These are phyloP conservation scores for Alternaria sp. DNA, from an alignment of 2,329 filamentous ascomycete genomes.

Conservation along the genomic window DNA sequence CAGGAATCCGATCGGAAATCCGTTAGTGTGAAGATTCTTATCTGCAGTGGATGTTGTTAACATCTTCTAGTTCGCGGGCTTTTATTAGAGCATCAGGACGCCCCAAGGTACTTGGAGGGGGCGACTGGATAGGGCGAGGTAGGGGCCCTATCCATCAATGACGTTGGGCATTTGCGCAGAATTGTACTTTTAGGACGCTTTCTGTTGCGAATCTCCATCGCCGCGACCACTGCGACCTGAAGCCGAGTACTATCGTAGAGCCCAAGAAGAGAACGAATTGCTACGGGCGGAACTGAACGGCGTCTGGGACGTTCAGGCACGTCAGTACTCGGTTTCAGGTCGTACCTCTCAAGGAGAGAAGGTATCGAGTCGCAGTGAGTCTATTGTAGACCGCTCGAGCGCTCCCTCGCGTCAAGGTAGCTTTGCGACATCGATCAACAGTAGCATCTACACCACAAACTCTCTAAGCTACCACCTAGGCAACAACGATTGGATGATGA, in stretches of 20 bases:
- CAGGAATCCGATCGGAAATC: not conserved
- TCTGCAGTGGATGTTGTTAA: not conserved
- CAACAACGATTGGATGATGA: conserved; percentile 76
- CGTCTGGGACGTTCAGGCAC: conserved; percentile 52
- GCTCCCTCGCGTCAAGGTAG: conserved; percentile 76
- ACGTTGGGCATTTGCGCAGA: not conserved
- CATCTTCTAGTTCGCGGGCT: not conserved
- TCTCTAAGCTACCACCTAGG: conserved; percentile 74
- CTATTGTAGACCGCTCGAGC: conserved; percentile 60
- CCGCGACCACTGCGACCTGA: not conserved
- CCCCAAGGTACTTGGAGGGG: conserved; percentile 5
- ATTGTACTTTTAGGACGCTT: not conserved
- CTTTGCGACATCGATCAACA: conserved; percentile 78
- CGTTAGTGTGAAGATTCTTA: not conserved
- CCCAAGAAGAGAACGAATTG: conserved; percentile 56
- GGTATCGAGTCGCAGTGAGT: conserved; percentile 59
- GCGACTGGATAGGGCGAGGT: conserved; percentile 6
- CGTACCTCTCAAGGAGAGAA: not conserved
- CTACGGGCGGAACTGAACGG: conserved; percentile 58
- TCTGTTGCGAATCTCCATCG: not conserved
- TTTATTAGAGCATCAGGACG: not conserved
- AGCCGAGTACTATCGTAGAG: not conserved
- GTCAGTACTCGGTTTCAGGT: not conserved
- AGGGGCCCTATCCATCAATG: conserved; percentile 1
- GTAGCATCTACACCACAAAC: conserved; percentile 80